Evolutionary conservation across 1,284 basidiomycete species (phyloP), one percentile per base, ranked within the genome.

Genomic region (Irpex sp.): DNA sequence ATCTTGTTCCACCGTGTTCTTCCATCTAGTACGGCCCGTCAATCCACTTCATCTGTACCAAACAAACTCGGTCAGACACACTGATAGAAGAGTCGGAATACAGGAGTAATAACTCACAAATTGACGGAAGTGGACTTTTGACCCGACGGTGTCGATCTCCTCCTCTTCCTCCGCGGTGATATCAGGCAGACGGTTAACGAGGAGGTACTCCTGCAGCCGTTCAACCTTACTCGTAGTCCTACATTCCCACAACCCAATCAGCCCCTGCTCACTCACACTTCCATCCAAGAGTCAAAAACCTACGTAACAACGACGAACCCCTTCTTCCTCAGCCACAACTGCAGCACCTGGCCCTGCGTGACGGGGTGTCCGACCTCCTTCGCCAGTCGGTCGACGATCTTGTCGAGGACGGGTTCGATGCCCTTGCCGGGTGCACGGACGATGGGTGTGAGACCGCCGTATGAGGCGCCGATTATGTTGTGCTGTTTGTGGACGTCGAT

Each of bases 171-270:
- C 84, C 2, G 74, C 64, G 0, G 82, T 85, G 64, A 94, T 76
- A 52, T 85, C 83, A 1, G 85, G 84, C 3, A 89, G 69, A 51
- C 79, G 75, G 52, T 80, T 77, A 4, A 85, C 79, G 38, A 82
- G 81, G 19, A 92, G 71, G 68, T 89, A 88, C 74, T 93, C 89
- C 70, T 80, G 79, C 69, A 94, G 81, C 37, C 91, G 83, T 49
- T 81, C 81, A 21, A 76, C 78, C 74, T 94, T 93, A 17, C 84
- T 82, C n/a, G 87, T 87, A 2, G 93, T 91, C 54, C 89, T 91
- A 58, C 7, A 59, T 26, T 4, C 31, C 31, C 3, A 31, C 31
- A 31, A 4, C 9, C n/a, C n/a, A 15, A 36, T 17, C 57, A 36
- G 38, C 21, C 37, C 1, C 1, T 57, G 37, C 31, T 19, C 37